Percentiles rank a stretch among this genome's conserved stretches.
These are phyloP conservation scores for Lasiodiplodia sp. DNA, from an alignment of 2,329 filamentous ascomycete species.

Conservation along the genomic window DNA sequence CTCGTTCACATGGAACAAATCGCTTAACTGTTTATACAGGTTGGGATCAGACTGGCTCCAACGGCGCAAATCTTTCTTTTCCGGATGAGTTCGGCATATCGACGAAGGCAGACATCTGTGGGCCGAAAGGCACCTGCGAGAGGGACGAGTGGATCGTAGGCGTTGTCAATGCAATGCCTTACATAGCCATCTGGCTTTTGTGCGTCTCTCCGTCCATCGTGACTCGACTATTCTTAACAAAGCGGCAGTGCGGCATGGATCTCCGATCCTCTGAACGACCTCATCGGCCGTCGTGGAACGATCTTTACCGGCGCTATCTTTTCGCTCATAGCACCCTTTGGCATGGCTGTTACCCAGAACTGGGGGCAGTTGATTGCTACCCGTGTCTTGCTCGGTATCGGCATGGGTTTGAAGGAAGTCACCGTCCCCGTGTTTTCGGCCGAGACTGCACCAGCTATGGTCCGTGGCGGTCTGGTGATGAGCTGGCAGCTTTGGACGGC, in stretches of 20 bases:
- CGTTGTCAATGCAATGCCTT: slow-evolving; percentile 35
- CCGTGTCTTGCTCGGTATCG: slow-evolving; percentile 48
- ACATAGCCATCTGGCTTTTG: slow-evolving; percentile 36
- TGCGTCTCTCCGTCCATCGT: neutral
- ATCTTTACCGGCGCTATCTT: slow-evolving; percentile 42
- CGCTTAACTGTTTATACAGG: slow-evolving; percentile 62
- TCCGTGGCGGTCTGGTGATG: slow-evolving; percentile 56
- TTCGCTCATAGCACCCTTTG: slow-evolving; percentile 44
- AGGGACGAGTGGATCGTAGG: slow-evolving; percentile 43
- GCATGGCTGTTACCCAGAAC: slow-evolving; percentile 44
- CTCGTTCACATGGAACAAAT: slow-evolving; percentile 58
- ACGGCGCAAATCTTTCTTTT: slow-evolving; percentile 67
- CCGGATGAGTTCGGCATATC: slow-evolving; percentile 62
- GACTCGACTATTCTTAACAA: neutral
- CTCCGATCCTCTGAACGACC: slow-evolving; percentile 40
- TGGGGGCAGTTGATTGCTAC: slow-evolving; percentile 51
- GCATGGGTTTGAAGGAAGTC: slow-evolving; percentile 55
- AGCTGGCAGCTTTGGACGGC: slow-evolving; percentile 55
- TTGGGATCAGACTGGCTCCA: slow-evolving; percentile 68
- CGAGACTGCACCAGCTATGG: slow-evolving; percentile 46
- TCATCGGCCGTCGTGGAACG: slow-evolving; percentile 39
- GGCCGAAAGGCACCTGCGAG: slow-evolving; percentile 36
- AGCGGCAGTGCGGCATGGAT: slow-evolving; percentile 33
- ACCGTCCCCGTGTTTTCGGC: slow-evolving; percentile 54
- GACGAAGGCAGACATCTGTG: slow-evolving; percentile 29